Base-by-base conservation (phyloP, 441 rosid species). In the Cnidoscolus chayamansa region DNA sequence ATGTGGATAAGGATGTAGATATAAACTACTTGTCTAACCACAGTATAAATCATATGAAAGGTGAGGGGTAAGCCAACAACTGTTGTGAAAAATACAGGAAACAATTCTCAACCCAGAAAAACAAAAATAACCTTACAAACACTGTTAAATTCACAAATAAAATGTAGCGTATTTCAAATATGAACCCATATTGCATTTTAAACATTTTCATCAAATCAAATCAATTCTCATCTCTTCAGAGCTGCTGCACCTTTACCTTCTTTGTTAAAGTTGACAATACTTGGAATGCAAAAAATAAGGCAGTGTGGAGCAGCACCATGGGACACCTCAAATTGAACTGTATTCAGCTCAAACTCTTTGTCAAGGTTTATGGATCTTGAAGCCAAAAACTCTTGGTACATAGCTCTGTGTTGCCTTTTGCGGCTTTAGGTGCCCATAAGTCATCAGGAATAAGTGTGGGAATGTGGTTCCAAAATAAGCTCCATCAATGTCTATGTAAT, bases 391-490 rank as follows among this genome's bases (percentile, higher is more conserved):
- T 84, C 97, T 89, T 3, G 96, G 98, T 54, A 85, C 87, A 4
- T 88, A 94, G 81, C 78, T 89, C 82, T 87, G 93, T 16, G 76
- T 32, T 13, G 93, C 85, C 82, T 89, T 94, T 74, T 86, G 92
- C 13, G 97, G 97, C 84, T 89, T 92, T 71, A 92, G 70, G 83
- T 90, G 90, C 69, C 94, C 95, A 79, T 92, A 88, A 3, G 97
- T 82, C 98, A 94, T 92, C 77, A 92, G 78, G 81, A 92, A 94
- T 77, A 92, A 85, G 80, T 92, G 96, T n/a, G 97, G 97, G 77
- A 92, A 92, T 25, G 97, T 94, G 2, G 98, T 88, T 50, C 98
- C 98, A 69, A 94, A 94, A 83, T 94, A 94, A 70, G 98, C 94
- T 75, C 98, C 98, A 75, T 94, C 98, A 53, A 89, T 85, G 80